Percentiles rank a stretch among this genome's conserved stretches.
phyloP scores from a whole-genome alignment of 2,329 filamentous ascomycete species.

The Bipolaris victoriae region DNA sequence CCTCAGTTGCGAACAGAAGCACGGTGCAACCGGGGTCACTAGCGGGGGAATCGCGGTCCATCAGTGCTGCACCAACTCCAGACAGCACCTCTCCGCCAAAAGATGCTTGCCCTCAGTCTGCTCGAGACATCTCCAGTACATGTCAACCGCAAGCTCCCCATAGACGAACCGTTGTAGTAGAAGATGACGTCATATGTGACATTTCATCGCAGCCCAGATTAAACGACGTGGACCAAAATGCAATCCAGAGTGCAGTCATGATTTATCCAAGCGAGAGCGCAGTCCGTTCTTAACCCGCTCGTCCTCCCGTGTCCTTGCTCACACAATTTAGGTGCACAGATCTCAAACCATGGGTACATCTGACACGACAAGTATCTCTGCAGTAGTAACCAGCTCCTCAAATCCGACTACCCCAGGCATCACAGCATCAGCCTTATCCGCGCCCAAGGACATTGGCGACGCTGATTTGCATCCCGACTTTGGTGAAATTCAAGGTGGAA shows the following conservation, averaged over 20 bases:
- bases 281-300: constrained; percentile 16
- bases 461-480: not conserved
- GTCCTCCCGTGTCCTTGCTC: constrained; percentile 11
- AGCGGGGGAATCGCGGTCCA: not conserved
- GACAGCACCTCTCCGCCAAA: not conserved
- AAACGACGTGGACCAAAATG: not conserved
- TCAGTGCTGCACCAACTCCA: not conserved
- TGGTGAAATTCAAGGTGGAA: not conserved
- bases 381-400: not conserved
- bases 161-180: not conserved
- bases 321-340: constrained; percentile 5
- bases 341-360: not conserved
- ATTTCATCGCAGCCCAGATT: not conserved
- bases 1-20: not conserved
- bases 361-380: not conserved
- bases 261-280: constrained; percentile 1
- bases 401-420: not conserved
- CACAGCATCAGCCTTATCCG: not conserved
- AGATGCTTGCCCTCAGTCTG: not conserved
- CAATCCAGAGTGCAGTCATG: not conserved
- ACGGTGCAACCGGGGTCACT: not conserved
- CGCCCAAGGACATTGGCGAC: not conserved
- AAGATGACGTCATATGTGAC: not conserved
- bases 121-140: not conserved
- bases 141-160: not conserved